Conservation (phyloP, 768 basidiomycete genomes). For the Leccinum boreale region DNA sequence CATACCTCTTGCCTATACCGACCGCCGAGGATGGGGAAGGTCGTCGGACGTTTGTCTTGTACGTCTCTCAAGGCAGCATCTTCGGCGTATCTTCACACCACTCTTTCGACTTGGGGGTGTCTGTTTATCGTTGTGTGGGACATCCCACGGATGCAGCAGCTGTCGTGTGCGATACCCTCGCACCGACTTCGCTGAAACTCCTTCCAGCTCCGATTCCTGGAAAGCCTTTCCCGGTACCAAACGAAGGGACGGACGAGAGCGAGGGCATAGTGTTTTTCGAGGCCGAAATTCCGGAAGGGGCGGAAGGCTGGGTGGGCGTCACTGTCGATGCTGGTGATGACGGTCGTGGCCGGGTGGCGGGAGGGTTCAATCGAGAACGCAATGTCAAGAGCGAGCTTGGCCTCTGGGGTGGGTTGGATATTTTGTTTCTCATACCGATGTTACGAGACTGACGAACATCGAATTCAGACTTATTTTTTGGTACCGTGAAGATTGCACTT, state of each 20-base stretch:
- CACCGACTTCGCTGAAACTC: slow-evolving; percentile 51
- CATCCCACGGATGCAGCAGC: slow-evolving; percentile 15
- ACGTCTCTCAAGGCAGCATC: slow-evolving; percentile 61
- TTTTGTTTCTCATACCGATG: background rate
- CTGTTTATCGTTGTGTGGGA: slow-evolving; percentile 44
- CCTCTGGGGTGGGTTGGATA: slow-evolving; percentile 40
- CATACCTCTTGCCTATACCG: slow-evolving; percentile 49
- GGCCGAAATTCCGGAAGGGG: slow-evolving; percentile 35
- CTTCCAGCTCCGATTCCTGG: slow-evolving; percentile 59
- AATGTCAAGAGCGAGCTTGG: slow-evolving; percentile 32
- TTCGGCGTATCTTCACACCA: slow-evolving; percentile 48
- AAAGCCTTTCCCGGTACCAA: slow-evolving; percentile 58
- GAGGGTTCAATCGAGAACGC: slow-evolving; percentile 42
- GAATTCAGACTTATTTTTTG: slow-evolving; percentile 39
- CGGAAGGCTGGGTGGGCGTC: slow-evolving; percentile 50
- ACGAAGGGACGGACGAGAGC: slow-evolving; percentile 70
- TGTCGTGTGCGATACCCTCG: slow-evolving; percentile 38
- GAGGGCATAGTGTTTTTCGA: slow-evolving; percentile 71
- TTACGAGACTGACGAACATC: slow-evolving; percentile 9
- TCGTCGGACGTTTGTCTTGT: slow-evolving; percentile 43
- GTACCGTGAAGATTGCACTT: slow-evolving; percentile 33
- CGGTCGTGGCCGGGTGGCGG: slow-evolving; percentile 60
- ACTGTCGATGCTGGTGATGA: slow-evolving; percentile 45
- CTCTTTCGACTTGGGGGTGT: slow-evolving; percentile 41
- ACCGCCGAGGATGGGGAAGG: background rate